Conservation (phyloP, 495 filamentous ascomycete genomes). For the Talaromyces proteolyticus region DNA sequence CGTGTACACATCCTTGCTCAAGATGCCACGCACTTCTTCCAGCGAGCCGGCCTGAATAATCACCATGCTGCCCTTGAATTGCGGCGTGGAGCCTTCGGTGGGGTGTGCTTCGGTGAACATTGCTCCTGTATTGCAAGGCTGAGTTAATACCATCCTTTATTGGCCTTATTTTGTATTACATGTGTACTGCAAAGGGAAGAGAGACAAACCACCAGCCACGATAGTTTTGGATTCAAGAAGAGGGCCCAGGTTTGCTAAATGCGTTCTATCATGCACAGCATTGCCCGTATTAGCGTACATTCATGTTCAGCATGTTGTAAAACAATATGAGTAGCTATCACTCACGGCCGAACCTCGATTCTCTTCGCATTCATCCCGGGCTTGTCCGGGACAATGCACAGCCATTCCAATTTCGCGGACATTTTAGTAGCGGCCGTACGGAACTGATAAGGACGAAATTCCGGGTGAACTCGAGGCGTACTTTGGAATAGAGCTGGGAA, state of each 20-base stretch:
- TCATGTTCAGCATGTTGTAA: no score
- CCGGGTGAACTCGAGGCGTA: not conserved
- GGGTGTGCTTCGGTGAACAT: constrained; percentile 53
- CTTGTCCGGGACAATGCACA: constrained; percentile 79
- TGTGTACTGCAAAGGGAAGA: not conserved
- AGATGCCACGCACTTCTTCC: constrained; percentile 58
- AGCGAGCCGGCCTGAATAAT: constrained; percentile 52
- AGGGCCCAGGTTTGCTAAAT: constrained; percentile 29
- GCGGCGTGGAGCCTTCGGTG: constrained; percentile 47
- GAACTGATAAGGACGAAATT: not conserved
- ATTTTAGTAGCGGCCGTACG: not conserved
- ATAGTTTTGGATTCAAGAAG: constrained; percentile 24
- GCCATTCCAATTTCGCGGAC: constrained; percentile 77
- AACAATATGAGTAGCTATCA: constrained; percentile 8
- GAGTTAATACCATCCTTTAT: not conserved
- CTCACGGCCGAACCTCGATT: constrained; percentile 67
- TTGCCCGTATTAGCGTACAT: not conserved
- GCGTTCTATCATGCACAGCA: constrained; percentile 1
- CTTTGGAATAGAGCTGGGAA: not conserved
- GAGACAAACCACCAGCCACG: constrained; percentile 32
- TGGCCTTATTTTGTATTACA: not conserved
- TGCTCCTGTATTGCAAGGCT: constrained; percentile 55
- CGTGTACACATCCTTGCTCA: constrained; percentile 66
- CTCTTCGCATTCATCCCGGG: constrained; percentile 59
- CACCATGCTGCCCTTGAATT: constrained; percentile 61